phyloP scores from a whole-genome alignment of 352 stramenopile species.

The Pythium phragmitis region DNA sequence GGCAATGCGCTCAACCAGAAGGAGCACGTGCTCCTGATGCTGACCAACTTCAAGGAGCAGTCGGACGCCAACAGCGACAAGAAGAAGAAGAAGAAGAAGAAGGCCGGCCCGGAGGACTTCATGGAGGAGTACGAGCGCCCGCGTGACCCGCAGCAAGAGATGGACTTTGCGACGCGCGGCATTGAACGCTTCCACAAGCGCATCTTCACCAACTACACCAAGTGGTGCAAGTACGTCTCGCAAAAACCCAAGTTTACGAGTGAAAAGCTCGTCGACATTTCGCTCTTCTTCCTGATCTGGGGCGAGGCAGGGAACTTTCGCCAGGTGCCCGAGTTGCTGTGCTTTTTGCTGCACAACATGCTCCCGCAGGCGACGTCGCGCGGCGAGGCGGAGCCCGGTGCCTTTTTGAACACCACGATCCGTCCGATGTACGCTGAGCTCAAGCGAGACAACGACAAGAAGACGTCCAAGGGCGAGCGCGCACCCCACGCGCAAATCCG shows the following conservation, averaged over 20 bases:
- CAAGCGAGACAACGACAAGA: constrained; percentile 89
- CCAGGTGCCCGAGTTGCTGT: constrained; percentile 75
- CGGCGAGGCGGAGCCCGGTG: constrained; percentile 57
- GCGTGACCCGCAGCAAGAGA: constrained; percentile 62
- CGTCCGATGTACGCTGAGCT: constrained; percentile 80
- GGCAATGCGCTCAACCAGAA: constrained; percentile 46
- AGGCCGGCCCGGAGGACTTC: constrained; percentile 28
- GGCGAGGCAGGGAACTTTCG: constrained; percentile 86
- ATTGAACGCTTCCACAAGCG: constrained; percentile 75
- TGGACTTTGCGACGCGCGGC: constrained; percentile 71
- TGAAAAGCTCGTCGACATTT: constrained; percentile 75
- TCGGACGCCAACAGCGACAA: constrained; percentile 23
- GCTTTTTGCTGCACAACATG: constrained; percentile 80
- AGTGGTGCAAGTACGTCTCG: constrained; percentile 88
- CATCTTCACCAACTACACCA: constrained; percentile 85
- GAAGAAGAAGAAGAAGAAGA: constrained; percentile 35
- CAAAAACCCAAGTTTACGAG: constrained; percentile 76
- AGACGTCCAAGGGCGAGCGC: constrained; percentile 73
- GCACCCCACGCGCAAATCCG: constrained; percentile 74
- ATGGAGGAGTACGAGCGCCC: constrained; percentile 28
- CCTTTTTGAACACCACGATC: constrained; percentile 72
- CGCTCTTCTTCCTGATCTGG: constrained; percentile 86
- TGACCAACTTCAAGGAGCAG: constrained; percentile 50
- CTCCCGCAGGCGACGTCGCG: constrained; percentile 64
- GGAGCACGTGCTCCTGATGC: constrained; percentile 42